phyloP scores from a whole-genome alignment of 1,139 yeast species.

The Meyerozyma guilliermondii region DNA sequence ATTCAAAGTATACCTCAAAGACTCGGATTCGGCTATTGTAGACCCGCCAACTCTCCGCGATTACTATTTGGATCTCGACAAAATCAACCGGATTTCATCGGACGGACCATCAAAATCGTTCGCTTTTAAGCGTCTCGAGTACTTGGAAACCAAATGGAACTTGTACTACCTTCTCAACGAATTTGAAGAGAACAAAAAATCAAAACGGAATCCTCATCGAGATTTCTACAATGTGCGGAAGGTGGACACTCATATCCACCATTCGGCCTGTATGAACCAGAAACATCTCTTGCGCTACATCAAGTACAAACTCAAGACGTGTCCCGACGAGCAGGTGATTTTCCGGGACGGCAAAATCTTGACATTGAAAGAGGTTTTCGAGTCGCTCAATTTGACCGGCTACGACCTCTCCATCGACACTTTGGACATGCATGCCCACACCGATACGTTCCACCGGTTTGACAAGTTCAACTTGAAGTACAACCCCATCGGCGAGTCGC shows the following conservation, averaged over 20 bases:
- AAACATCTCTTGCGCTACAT: constrained; percentile 92
- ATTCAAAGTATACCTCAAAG: constrained; percentile 52
- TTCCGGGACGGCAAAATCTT: constrained; percentile 90
- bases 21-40: constrained; percentile 36
- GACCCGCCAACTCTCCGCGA: constrained; percentile 76
- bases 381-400: constrained; percentile 84
- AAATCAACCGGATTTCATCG: constrained; percentile 64
- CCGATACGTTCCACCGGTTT: constrained; percentile 95
- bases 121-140: constrained; percentile 90
- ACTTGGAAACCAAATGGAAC: constrained; percentile 95
- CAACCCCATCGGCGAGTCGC: constrained; percentile 97
- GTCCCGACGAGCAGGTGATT: constrained; percentile 83
- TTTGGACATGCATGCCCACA: constrained; percentile 98
- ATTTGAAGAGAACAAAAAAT: constrained; percentile 85
- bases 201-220: constrained; percentile 74
- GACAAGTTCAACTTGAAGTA: constrained; percentile 96
- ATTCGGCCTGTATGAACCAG: constrained; percentile 98
- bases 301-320: constrained; percentile 66
- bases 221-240: constrained; percentile 97
- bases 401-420: constrained; percentile 95
- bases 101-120: constrained; percentile 98
- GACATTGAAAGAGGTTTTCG: constrained; percentile 81
- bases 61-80: constrained; percentile 77
- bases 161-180: constrained; percentile 82
- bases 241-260: constrained; percentile 98